Conservation (phyloP, 139 green algal species). For the Chlorella sorokiniana region DNA sequence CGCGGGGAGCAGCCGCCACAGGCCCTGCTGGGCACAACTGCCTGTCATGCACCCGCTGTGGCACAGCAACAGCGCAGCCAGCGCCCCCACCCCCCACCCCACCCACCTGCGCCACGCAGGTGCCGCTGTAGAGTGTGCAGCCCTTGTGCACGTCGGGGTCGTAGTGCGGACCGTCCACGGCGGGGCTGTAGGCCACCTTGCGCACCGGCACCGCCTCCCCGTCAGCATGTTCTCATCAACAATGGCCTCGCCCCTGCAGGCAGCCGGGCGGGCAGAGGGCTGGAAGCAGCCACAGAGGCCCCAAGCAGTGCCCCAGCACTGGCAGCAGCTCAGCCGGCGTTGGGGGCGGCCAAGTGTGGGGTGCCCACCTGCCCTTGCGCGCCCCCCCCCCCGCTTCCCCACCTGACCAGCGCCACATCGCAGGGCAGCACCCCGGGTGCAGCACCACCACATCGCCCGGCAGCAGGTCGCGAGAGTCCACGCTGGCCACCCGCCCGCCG, state of each 20-base stretch:
- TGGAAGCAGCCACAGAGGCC: neutral
- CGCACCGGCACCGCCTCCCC: constrained; percentile 73
- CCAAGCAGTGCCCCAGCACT: neutral
- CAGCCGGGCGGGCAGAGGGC: neutral
- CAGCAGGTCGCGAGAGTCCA: constrained; percentile 30
- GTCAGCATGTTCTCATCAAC: constrained; percentile 80
- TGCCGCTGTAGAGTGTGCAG: constrained; percentile 75
- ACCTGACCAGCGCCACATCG: constrained; percentile 64
- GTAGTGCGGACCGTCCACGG: constrained; percentile 58
- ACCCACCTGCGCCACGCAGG: constrained; percentile 63
- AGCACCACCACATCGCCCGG: constrained; percentile 69
- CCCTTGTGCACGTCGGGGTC: constrained; percentile 55
- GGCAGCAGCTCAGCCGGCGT: no score
- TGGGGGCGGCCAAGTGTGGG: neutral
- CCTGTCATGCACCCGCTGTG: neutral
- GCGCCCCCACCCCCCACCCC: neutral
- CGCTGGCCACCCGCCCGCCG: neutral
- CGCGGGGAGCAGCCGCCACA: neutral
- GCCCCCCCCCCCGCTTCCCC: neutral
- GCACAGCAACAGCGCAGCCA: neutral
- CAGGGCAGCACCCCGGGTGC: constrained; percentile 50
- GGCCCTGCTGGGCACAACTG: neutral
- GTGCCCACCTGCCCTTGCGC: neutral
- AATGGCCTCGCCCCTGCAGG: constrained; percentile 58
- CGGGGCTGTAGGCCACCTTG: constrained; percentile 68